Conservation (phyloP, 345 rosid genomes). For the Citrus trifoliata region DNA sequence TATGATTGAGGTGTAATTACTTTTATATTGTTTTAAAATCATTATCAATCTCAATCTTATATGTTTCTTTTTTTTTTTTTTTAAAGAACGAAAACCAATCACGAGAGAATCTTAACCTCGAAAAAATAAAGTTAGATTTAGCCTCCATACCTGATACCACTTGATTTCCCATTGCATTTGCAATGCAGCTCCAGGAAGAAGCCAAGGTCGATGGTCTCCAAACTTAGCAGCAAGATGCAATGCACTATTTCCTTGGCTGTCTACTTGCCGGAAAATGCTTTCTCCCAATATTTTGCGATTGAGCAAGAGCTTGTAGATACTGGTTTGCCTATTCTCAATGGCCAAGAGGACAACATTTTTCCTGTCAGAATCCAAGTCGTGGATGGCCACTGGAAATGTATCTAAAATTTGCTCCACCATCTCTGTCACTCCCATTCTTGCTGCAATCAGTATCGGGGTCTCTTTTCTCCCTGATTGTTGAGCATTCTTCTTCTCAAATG, state of each 20-base stretch:
- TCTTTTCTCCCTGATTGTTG: too few species aligned
- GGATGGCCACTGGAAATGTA: constrained; percentile 11
- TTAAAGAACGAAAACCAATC: too few species aligned
- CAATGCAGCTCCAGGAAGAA: constrained; percentile 19
- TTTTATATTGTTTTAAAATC: too few species aligned
- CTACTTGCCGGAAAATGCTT: constrained; percentile 12
- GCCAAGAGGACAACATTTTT: constrained; percentile 22
- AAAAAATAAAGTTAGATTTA: too few species aligned
- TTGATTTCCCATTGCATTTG: constrained; percentile 34
- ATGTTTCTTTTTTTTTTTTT: too few species aligned
- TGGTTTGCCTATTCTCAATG: constrained; percentile 15
- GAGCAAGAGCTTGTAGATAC: constrained; percentile 7
- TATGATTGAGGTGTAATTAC: too few species aligned
- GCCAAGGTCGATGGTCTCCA: constrained; percentile 15
- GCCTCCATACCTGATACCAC: constrained; percentile 17
- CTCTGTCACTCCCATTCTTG: constrained; percentile 4
- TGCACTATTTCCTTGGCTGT: constrained; percentile 21
- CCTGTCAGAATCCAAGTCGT: neutral
- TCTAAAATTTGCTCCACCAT: constrained; percentile 9
- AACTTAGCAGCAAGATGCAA: constrained; percentile 21
- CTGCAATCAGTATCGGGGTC: too few species aligned
- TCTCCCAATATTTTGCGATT: neutral
- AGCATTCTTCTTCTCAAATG: too few species aligned
- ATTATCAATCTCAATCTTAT: too few species aligned
- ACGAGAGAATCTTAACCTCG: too few species aligned